Percentiles rank a stretch among this genome's conserved stretches.
Conservation (phyloP, 208 protist species). For the Endotrypanum monterogeii region DNA sequence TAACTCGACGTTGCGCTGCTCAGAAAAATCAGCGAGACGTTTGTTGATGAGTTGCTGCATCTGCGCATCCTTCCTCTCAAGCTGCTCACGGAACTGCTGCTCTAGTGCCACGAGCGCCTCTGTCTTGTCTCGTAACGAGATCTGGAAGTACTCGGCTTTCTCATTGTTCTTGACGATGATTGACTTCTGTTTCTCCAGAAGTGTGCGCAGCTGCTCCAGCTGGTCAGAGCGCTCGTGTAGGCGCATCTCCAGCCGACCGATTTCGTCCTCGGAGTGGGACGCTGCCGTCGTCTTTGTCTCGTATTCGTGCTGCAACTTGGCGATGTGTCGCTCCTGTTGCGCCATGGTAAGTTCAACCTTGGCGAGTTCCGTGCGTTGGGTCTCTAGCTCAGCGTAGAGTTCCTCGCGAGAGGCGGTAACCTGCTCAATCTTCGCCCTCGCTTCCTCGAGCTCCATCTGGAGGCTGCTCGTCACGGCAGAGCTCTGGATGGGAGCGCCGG, state of each 20-base stretch:
- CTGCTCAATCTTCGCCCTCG: constrained; percentile 29
- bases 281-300: constrained; percentile 49
- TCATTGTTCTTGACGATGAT: constrained; percentile 88
- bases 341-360: constrained; percentile 40
- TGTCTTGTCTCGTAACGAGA: constrained; percentile 55
- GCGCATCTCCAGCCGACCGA: constrained; percentile 42
- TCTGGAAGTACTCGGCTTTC: constrained; percentile 73
- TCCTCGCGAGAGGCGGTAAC: constrained; percentile 40
- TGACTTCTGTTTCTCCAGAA: constrained; percentile 83
- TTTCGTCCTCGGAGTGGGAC: constrained; percentile 32
- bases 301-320: constrained; percentile 56
- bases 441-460: constrained; percentile 59
- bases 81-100: constrained; percentile 41
- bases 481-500: background rate
- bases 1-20: constrained; percentile 49
- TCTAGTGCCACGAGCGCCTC: constrained; percentile 39
- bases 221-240: constrained; percentile 74
- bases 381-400: constrained; percentile 62
- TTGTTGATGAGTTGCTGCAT: constrained; percentile 79
- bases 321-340: constrained; percentile 49
- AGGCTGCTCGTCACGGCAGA: constrained; percentile 6
- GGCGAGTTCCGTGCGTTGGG: constrained; percentile 47
- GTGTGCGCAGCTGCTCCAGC: constrained; percentile 69
- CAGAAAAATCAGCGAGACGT: constrained; percentile 67
- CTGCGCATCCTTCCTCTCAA: constrained; percentile 76